phyloP scores from a whole-genome alignment of 768 basidiomycete species.

The Leccinum broughii region DNA sequence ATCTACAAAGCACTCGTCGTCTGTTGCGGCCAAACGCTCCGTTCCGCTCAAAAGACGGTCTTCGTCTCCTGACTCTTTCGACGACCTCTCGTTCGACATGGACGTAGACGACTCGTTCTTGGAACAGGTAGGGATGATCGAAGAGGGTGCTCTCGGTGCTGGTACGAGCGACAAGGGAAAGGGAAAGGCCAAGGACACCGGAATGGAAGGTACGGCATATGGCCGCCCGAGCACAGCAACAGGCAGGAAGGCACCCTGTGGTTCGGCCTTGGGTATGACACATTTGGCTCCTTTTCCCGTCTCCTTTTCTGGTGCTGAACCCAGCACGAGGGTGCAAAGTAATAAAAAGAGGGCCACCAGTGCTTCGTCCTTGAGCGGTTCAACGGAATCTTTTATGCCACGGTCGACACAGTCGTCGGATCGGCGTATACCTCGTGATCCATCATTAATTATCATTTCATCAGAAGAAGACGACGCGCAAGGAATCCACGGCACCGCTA shows the following conservation, averaged over 20 bases:
- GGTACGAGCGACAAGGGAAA: conserved; percentile 20
- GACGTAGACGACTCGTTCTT: conserved; percentile 42
- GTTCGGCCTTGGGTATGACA: conserved; percentile 21
- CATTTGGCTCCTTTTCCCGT: conserved; percentile 7
- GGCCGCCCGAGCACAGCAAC: background rate
- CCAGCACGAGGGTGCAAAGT: conserved; percentile 13
- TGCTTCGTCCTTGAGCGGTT: conserved; percentile 17
- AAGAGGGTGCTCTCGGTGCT: conserved; percentile 20
- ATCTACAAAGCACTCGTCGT: conserved; percentile 6
- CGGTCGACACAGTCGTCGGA: conserved; percentile 19
- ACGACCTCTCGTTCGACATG: conserved; percentile 37
- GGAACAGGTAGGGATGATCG: conserved; percentile 36
- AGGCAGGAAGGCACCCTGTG: conserved; percentile 6
- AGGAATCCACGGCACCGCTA: background rate
- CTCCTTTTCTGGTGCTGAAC: conserved; percentile 16
- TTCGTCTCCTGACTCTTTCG: conserved; percentile 30
- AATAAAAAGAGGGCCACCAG: conserved; percentile 8
- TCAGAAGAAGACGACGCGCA: conserved; percentile 21
- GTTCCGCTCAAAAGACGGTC: conserved; percentile 11
- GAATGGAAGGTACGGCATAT: background rate
- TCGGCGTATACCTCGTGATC: conserved; percentile 19
- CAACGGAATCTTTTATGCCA: conserved; percentile 14
- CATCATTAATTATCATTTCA: conserved; percentile 25
- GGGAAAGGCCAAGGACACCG: conserved; percentile 18
- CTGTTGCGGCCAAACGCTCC: conserved; percentile 2